Conservation (phyloP, 768 basidiomycete species). For the Xerocomus brunneocitrinus region DNA sequence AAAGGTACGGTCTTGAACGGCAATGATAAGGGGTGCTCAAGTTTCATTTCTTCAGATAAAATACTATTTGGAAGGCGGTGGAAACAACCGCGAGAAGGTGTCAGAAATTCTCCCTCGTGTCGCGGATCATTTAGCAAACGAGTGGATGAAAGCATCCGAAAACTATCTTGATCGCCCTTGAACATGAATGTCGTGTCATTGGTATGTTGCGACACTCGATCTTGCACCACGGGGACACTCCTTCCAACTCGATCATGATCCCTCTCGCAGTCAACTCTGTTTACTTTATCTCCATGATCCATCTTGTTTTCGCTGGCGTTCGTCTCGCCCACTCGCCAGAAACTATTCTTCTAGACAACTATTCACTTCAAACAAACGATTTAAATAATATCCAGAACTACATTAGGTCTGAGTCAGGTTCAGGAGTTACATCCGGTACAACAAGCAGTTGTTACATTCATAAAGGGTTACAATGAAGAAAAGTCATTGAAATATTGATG, state of each 20-base stretch:
- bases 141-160: conserved; percentile 67
- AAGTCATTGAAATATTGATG: background rate
- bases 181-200: background rate
- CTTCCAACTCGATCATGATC: background rate
- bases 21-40: background rate
- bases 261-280: background rate
- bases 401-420: background rate
- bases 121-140: conserved; percentile 52
- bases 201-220: background rate
- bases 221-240: too few species aligned
- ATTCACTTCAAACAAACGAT: background rate
- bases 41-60: conserved; percentile 56
- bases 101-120: conserved; percentile 48
- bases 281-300: too few species aligned
- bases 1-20: conserved; percentile 45
- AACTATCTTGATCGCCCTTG: conserved; percentile 39
- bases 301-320: too few species aligned
- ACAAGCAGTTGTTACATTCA: background rate
- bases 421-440: background rate
- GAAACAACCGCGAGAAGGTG: conserved; percentile 47
- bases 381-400: background rate
- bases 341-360: too few species aligned
- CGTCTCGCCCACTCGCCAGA: too few species aligned
- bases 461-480: background rate
- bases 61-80: conserved; percentile 82